These are phyloP conservation scores for Fusarium hainanense DNA, from an alignment of 2,329 filamentous ascomycete genomes.

Conservation along the genomic window DNA sequence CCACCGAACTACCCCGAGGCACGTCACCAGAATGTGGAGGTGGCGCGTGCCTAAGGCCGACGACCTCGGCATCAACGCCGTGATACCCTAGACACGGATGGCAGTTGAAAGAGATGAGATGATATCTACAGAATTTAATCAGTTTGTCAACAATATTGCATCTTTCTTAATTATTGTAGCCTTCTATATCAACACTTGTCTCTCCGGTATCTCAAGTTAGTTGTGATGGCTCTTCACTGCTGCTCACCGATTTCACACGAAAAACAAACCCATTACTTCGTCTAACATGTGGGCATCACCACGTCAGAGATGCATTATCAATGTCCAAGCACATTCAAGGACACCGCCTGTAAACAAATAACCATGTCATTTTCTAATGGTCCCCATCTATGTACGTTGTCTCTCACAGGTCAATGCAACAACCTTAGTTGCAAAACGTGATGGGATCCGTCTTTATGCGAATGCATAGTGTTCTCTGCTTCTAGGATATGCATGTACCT, in stretches of 20 bases:
- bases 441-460: not conserved
- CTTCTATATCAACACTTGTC: accelerated
- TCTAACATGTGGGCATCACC: not conserved
- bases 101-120: not conserved
- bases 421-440: not conserved
- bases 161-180: accelerated
- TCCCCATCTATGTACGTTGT: not conserved
- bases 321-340: not conserved
- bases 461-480: not conserved
- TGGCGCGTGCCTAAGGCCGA: constrained; percentile 42
- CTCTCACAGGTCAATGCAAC: not conserved
- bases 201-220: too few species aligned
- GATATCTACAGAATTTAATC: not conserved
- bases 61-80: constrained; percentile 27
- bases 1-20: constrained; percentile 39
- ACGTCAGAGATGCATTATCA: too few species aligned
- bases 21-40: constrained; percentile 44
- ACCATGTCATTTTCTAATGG: not conserved
- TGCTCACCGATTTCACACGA: not conserved
- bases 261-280: not conserved
- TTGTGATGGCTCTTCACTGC: not conserved
- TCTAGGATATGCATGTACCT: not conserved
- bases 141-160: not conserved
- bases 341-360: not conserved
- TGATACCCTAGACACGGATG: constrained; percentile 26